Evolutionary conservation across 306 rosid genomes (phyloP).

Genomic region (Boehmeria nivea): DNA sequence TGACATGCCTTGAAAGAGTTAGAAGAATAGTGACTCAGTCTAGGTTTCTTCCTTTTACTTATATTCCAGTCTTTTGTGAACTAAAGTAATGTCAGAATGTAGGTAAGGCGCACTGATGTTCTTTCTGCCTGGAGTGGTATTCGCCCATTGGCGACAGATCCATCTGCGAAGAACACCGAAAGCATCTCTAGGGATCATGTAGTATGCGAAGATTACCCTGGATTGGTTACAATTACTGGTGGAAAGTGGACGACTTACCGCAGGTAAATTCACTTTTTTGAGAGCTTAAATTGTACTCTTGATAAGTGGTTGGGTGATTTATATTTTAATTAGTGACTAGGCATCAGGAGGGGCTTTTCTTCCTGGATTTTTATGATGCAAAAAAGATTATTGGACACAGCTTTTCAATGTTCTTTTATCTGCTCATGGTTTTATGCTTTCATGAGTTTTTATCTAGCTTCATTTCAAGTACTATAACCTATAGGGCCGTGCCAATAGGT

Average conservation of each 20-base stretch:
- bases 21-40: slow-evolving; percentile 17
- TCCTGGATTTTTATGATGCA: neutral
- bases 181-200: slow-evolving; percentile 96
- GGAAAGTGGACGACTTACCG: slow-evolving; percentile 99
- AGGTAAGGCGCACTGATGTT: slow-evolving; percentile 93
- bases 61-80: slow-evolving; percentile 17
- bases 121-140: slow-evolving; percentile 99
- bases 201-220: slow-evolving; percentile 97
- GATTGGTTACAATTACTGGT: slow-evolving; percentile 94
- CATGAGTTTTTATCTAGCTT: too few species aligned
- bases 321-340: slow-evolving; percentile 3
- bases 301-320: slow-evolving; percentile 24
- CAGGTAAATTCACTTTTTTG: slow-evolving; percentile 45
- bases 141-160: slow-evolving; percentile 91
- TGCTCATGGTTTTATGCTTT: too few species aligned
- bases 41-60: slow-evolving; percentile 16
- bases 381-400: too few species aligned
- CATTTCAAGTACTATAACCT: too few species aligned
- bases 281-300: slow-evolving; percentile 19
- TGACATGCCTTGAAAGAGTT: neutral
- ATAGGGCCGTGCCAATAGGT: too few species aligned
- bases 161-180: slow-evolving; percentile 83
- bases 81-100: slow-evolving; percentile 23
- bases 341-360: neutral
- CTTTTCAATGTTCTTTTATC: neutral